These are phyloP conservation scores for Huntiella savannae DNA, from an alignment of 2,329 filamentous ascomycete species.

Conservation along the genomic window DNA sequence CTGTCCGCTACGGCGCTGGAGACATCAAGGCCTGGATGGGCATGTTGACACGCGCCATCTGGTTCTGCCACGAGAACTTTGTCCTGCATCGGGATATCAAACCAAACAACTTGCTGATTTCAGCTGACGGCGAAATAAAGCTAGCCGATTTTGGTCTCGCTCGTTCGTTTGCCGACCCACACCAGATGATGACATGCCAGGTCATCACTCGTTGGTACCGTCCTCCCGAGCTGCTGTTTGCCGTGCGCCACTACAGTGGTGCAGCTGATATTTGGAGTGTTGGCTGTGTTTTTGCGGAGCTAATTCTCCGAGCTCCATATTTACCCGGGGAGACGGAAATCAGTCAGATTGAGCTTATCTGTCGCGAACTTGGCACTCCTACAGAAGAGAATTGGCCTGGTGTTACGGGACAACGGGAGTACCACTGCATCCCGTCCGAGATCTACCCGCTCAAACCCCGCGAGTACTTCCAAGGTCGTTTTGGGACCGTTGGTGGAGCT, in stretches of 20 bases:
- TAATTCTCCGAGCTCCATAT: conserved; percentile 66
- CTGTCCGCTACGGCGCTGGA: conserved; percentile 62
- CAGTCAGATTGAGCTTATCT: conserved; percentile 70
- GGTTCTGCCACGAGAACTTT: conserved; percentile 92
- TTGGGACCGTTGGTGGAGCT: conserved; percentile 60
- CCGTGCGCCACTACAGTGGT: conserved; percentile 72
- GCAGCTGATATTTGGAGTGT: conserved; percentile 91
- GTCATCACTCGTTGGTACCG: conserved; percentile 97
- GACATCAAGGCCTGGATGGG: conserved; percentile 98
- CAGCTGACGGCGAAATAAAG: conserved; percentile 81
- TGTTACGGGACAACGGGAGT: conserved; percentile 61
- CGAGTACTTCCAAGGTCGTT: conserved; percentile 56
- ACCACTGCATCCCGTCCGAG: conserved; percentile 45
- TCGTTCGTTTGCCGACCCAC: conserved; percentile 72
- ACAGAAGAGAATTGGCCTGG: conserved; percentile 93
- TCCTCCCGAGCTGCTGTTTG: conserved; percentile 82
- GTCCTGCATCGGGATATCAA: conserved; percentile 96
- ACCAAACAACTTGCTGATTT: conserved; percentile 92
- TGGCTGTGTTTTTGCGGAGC: conserved; percentile 80
- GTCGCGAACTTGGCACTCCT: conserved; percentile 70
- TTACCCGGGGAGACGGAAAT: conserved; percentile 71
- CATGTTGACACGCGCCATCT: conserved; percentile 82
- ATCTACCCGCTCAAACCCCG: conserved; percentile 41
- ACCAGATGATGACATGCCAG: conserved; percentile 73
- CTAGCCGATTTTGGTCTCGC: conserved; percentile 96